Evolutionary conservation across 257 asterid species (phyloP), one percentile per base, ranked within the genome.

Genomic region (Solanum bukasovii): DNA sequence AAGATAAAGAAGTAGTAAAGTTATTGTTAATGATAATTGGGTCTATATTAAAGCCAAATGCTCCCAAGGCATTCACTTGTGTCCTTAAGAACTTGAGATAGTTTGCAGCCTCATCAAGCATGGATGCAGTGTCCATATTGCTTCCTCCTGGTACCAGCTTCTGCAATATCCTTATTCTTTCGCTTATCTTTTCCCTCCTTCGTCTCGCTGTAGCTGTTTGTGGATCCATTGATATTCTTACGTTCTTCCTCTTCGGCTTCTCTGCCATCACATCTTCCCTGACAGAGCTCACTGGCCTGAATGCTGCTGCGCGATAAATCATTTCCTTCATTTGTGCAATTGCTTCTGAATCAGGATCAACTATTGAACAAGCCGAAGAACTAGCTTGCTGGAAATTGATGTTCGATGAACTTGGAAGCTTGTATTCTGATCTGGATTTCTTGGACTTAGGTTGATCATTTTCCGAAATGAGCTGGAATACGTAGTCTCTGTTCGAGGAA

Each of bases 91-190:
- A 97, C 88, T 93, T 96, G 74, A 97, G 97, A 70, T 97, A 97
- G 27, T 93, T 97, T 7, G 99, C 99, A 35, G 99, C 99, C 35
- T 97, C 99, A 52, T 97, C 99, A 5, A 97, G 98, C 98, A 96
- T 97, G 16, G 99, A 96, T 29, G 99, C 99, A 1, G 99, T 97
- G 89, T 97, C 99, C 99, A 97, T 94, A 27, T 97, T 96, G 88
- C 90, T 95, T 0, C 99, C 99, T 1, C 99, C 99, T 0, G 99
- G 99, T 3, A 97, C 99, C 87, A 97, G 83, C 52, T 88, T 91
- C 90, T 97, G 99, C 93, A 97, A 91, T 89, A 92, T 95, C 94
- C 98, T 94, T 85, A 97, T 95, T 77, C 94, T 94, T 84, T 97
- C 98, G 27, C 99, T 96, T 21, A 97, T 97, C 12, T 94, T 97